Base-by-base conservation (phyloP, 768 basidiomycete species). In the Sistotremastrum suecicum region DNA sequence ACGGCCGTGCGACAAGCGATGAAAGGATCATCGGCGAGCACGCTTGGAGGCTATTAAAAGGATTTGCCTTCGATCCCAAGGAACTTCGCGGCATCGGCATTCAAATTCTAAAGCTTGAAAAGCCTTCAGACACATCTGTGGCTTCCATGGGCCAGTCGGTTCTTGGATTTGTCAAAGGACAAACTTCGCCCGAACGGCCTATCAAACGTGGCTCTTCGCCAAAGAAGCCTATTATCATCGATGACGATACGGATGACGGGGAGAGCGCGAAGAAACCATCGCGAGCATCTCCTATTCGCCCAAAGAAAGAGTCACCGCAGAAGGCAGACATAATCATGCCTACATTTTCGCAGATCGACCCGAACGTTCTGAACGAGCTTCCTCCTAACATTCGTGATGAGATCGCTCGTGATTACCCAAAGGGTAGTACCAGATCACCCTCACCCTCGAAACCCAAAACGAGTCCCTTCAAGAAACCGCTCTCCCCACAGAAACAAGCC, bases 31-130 rank as follows among this genome's bases (percentile, higher is more conserved):
- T 99, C 37, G 86, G 78, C 0, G 71, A 79, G 29, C 77, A 80
- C 49, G 83, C 87, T 5, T 85, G 83, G 76, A 71, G 74, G 49
- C 61, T 95, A 10, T 67, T 94, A 32, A 68, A 74, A 53, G 71
- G 74, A 1, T 79, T 90, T 59, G 67, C 72, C 35, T 82, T 95
- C 42, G 83, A 89, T 50, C 78, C 90, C 0, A 75, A 68, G 48
- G 94, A 97, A 50, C 65, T 98, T n/a, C 73, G 94, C 20, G 94
- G 94, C 1, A 75, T 98, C 46, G 90, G 87, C 0, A 81, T 98
- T 5, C 89, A 92, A 54, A 75, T 97, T 8, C 80, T 83, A 55
- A 97, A 91, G 58, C 70, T 98, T 4, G 89, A 95, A 61, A 65
- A 70, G 5, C 54, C 58, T 10, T 61, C 63, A 1, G 64, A 58